phyloP scores from a whole-genome alignment of 192 early-diverging fungal genomes.

The Glomus cerebriforme region DNA sequence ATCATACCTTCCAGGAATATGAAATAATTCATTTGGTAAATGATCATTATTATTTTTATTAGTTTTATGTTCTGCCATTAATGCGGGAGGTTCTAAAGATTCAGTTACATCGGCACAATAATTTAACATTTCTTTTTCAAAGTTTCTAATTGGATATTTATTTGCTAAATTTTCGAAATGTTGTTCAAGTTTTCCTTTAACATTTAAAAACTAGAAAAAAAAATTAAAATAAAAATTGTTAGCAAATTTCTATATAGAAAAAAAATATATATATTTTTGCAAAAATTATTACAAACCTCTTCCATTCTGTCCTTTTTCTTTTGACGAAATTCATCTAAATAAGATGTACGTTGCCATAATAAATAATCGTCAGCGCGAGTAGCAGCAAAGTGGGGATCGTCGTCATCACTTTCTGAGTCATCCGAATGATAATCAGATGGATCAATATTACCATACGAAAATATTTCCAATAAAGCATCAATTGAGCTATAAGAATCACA shows the following conservation, averaged over 20 bases:
- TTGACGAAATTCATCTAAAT: slow-evolving; percentile 14
- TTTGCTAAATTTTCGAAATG: slow-evolving; percentile 8
- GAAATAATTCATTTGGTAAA: neutral
- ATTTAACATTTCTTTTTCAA: neutral
- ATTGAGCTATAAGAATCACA: slow-evolving; percentile 15
- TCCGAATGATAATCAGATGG: slow-evolving; percentile 20
- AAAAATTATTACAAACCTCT: neutral
- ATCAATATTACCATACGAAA: slow-evolving; percentile 7
- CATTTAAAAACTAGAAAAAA: slow-evolving; percentile 2
- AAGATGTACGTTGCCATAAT: slow-evolving; percentile 7
- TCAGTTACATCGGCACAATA: neutral
- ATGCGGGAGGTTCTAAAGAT: neutral
- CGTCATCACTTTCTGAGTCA: slow-evolving; percentile 12
- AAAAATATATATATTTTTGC: too few species aligned
- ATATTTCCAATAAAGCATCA: slow-evolving; percentile 19
- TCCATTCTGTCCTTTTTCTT: slow-evolving; percentile 16
- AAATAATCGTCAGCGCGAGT: slow-evolving; percentile 14
- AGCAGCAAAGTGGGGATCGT: neutral
- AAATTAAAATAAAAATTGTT: neutral
- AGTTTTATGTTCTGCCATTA: too few species aligned
- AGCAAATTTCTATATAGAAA: neutral
- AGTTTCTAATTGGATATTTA: neutral
- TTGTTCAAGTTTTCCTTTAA: slow-evolving; percentile 14
- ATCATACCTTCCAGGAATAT: slow-evolving; percentile 5
- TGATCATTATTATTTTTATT: neutral